These are phyloP conservation scores for Chrysosporium keratinophilum DNA, from an alignment of 2,329 filamentous ascomycete species.

Conservation along the genomic window DNA sequence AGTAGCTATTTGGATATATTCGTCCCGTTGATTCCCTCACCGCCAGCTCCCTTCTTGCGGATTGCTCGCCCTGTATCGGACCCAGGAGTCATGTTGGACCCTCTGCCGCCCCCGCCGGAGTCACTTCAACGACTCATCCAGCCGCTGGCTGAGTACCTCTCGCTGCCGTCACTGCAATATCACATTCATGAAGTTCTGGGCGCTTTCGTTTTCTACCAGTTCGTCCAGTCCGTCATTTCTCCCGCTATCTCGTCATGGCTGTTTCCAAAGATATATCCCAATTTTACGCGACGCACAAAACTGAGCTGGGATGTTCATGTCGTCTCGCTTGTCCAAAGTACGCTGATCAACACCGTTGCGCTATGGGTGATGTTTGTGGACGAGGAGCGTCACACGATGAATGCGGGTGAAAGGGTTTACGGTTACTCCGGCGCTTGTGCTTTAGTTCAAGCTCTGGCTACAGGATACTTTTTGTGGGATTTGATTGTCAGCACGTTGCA, in stretches of 20 bases:
- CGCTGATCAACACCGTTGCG: constrained; percentile 46
- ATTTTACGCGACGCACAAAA: constrained; percentile 45
- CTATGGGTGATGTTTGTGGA: constrained; percentile 50
- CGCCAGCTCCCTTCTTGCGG: not conserved
- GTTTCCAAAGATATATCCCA: constrained; percentile 46
- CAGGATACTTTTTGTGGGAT: constrained; percentile 57
- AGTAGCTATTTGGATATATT: not conserved
- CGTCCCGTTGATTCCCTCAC: not conserved
- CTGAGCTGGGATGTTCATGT: constrained; percentile 60
- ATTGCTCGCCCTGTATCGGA: not conserved
- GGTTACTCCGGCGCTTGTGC: constrained; percentile 52
- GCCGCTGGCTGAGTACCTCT: constrained; percentile 43
- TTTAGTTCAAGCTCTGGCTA: constrained; percentile 49
- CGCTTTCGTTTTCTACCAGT: constrained; percentile 47
- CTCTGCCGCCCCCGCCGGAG: constrained; percentile 40
- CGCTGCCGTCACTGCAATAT: constrained; percentile 46
- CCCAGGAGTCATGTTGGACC: constrained; percentile 32
- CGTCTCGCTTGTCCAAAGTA: constrained; percentile 51
- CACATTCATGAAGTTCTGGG: constrained; percentile 54
- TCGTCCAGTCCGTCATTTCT: constrained; percentile 45
- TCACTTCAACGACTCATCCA: constrained; percentile 40
- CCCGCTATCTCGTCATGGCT: constrained; percentile 45
- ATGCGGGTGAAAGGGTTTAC: constrained; percentile 45
- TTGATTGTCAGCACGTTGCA: constrained; percentile 47
- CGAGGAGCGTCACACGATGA: constrained; percentile 46